Evolutionary conservation across 2,329 filamentous ascomycete species (phyloP), one percentile per base, ranked within the genome.

Genomic region (Fusarium pseudoanthophilum): DNA sequence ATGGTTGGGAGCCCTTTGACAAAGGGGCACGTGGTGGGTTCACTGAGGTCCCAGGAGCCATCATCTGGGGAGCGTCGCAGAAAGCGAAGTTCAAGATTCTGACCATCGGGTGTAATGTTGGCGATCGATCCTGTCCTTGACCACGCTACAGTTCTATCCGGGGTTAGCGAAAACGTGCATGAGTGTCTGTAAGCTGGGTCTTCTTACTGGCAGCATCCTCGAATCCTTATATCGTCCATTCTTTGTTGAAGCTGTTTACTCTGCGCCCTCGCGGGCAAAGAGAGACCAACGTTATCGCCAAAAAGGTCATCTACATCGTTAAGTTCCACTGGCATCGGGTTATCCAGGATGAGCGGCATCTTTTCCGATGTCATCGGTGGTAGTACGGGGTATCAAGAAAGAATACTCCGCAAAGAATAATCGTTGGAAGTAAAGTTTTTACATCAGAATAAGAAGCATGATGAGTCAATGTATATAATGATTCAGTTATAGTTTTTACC

Each of bases 51-150:
- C 94, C 95, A 98, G 45, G 86, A 87, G 5, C 92, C 93, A 81
- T 92, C 88, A 18, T 90, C 87, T 2, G 91, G 87, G 73, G 91
- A 87, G 77, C 92, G 91, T 39, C 90, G 88, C 57, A 97, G 86
- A 79, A 93, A 92, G 67, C 92, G 90, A 51, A 97, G 86, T 78
- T 93, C 90, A 59, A 98, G 84, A 20, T 86, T 87, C 53, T 88
- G 87, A 34, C 93, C 92, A 82, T 95, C 92, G 21, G 89, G 84
- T 26, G 91, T 89, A 74, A 98, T 92, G 60, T 92, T 92, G 34
- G 95, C 95, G 74, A 98, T 93, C 67, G 92, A 94, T 48, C 95
- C 95, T 69, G 91, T 89, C 77, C 92, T 95, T 16, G 95, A 97
- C 95, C 95, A 98, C 36, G 93, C 91, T 60, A 98, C 88, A 73